phyloP scores from a whole-genome alignment of 2,329 filamentous ascomycete genomes.

The Ceratocystis cubensis region DNA sequence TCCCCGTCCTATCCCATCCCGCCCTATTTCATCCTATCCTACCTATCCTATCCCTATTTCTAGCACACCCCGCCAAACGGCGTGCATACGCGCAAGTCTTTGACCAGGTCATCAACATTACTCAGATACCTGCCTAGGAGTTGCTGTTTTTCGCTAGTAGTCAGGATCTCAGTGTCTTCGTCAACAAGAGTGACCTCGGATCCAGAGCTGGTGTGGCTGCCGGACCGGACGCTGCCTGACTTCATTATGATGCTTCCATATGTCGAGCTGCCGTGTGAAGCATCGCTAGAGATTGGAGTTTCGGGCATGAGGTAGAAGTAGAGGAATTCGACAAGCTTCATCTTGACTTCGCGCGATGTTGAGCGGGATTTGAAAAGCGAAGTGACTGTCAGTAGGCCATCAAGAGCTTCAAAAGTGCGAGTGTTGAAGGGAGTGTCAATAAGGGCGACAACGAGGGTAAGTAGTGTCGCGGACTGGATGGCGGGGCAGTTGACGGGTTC shows the following conservation, averaged over 20 bases:
- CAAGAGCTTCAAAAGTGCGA: conserved; percentile 79
- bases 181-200: conserved; percentile 25
- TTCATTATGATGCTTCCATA: neutral
- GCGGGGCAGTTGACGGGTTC: conserved; percentile 84
- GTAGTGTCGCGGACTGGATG: conserved; percentile 79
- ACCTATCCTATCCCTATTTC: conserved; percentile 27
- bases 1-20: too few relatives aligned
- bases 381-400: conserved; percentile 82
- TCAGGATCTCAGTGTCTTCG: conserved; percentile 40
- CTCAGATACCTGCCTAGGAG: conserved; percentile 64
- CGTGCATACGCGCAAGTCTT: conserved; percentile 67
- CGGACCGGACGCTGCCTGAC: conserved; percentile 44
- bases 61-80: conserved; percentile 51
- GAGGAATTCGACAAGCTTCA: conserved; percentile 91
- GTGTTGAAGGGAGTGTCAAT: conserved; percentile 80
- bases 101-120: conserved; percentile 73
- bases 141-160: conserved; percentile 69
- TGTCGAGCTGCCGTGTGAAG: neutral
- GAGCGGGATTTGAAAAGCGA: conserved; percentile 82
- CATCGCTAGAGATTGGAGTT: conserved; percentile 46
- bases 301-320: conserved; percentile 99
- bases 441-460: conserved; percentile 79
- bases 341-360: conserved; percentile 78
- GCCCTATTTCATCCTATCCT: too few relatives aligned
- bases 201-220: conserved; percentile 27